A percentile compares a stretch with the other conserved stretches of the same genome.
Conservation (phyloP, 2,329 filamentous ascomycete genomes). For the Basipetospora chlamydospora region DNA sequence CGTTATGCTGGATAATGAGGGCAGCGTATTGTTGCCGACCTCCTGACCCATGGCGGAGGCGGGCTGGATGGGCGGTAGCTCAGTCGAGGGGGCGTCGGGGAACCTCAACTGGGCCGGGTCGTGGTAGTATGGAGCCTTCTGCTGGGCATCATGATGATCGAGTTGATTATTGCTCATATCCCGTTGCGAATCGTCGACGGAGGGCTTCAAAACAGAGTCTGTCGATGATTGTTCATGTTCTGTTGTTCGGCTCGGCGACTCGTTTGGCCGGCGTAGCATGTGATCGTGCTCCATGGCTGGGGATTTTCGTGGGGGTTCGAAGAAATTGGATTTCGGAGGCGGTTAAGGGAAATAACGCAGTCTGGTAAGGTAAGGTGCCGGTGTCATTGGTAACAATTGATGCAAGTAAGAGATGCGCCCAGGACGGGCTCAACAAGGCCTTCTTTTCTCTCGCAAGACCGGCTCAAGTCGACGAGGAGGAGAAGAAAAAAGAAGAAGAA, state of each 20-base stretch:
- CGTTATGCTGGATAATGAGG: conserved; percentile 28
- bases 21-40: conserved; percentile 17
- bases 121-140: conserved; percentile 12
- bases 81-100: conserved; percentile 19
- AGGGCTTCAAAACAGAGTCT: too few relatives aligned
- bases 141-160: not conserved
- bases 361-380: too few relatives aligned
- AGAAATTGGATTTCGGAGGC: not conserved
- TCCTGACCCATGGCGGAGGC: conserved; percentile 12
- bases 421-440: too few relatives aligned
- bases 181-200: too few relatives aligned
- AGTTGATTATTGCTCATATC: too few relatives aligned
- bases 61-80: conserved; percentile 28
- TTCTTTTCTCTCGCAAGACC: too few relatives aligned
- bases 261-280: conserved; percentile 24
- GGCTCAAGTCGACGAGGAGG: too few relatives aligned
- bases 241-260: conserved; percentile 6
- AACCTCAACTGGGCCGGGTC: conserved; percentile 18
- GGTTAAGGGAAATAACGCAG: not conserved
- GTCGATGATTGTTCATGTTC: conserved; percentile 2
- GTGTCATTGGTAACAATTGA: too few relatives aligned
- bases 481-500: too few relatives aligned
- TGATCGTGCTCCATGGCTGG: conserved; percentile 28
- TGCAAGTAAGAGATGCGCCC: too few relatives aligned
- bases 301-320: too few relatives aligned